Evolutionary conservation across 2,329 filamentous ascomycete species (phyloP), one percentile per base, ranked within the genome.

Genomic region (Albophoma yamanashiensis): DNA sequence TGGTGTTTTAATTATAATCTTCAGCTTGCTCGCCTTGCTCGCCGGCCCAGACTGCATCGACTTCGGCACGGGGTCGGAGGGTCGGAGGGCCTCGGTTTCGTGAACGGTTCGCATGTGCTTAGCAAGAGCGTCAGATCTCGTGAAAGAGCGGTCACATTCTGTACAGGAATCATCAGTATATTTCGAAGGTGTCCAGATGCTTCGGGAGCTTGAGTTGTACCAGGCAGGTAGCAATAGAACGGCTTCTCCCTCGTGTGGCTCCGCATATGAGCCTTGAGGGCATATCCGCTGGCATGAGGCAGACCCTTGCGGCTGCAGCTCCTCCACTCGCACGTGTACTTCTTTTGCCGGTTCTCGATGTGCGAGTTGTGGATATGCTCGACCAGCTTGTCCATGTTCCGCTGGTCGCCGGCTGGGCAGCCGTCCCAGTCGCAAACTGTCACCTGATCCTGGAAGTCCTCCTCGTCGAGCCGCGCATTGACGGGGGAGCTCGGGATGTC

Each of bases 91-190:
- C 76, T 99, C 94, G 4, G 93, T 97, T 73, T 99, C 94, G 78
- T 99, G 94, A 43, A 99, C 92, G 20, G 94, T 97, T 67, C 94
- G 89, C 91, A 97, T 97, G 73, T 99, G 94, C 74, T 99, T 99
- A 1, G 93, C 92, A 0, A 99, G 82, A 15, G 94, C 94, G 69
- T 99, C 94, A 31, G 93, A 97, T 65, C 94, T 84, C 2, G 94
- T 99, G 68, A 99, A 99, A 39, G 92, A 92, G 62, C 93, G 89
- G 72, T 99, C 94, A 76, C 94, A 99, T 82, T 99, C 94, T 96
- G 67, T 12, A 50, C 6, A 5, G 40, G 42, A 31, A 31, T 31
- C 15, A 58, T 12, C 5, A 15, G 50, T 14, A 22, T 36, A n/a
- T 52, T 39, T 15, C 6, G 12, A 15, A 45, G 20, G 4, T 4